Conservation (phyloP, 78 protist genomes). For the Dictyostelium capitatum region DNA sequence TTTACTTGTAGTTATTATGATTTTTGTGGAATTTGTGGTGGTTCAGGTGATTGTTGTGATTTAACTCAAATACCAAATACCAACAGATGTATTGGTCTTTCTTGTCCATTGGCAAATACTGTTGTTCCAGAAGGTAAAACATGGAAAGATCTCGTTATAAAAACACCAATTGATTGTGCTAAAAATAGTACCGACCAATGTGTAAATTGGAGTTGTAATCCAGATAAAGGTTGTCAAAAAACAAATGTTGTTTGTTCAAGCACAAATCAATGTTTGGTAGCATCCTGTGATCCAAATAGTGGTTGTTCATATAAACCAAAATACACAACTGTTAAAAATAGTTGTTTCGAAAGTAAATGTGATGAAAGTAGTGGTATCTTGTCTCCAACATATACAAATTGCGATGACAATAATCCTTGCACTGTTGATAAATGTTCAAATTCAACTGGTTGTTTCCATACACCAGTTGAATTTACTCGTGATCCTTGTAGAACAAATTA, state of each 20-base stretch:
- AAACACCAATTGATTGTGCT: no score
- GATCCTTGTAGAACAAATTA: background rate
- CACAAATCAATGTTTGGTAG: background rate
- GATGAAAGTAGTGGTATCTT: background rate
- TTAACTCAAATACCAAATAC: background rate
- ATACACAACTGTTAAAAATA: no score
- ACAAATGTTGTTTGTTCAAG: no score
- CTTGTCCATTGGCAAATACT: constrained; percentile 32
- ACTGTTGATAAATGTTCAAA: background rate
- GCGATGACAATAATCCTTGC: constrained; percentile 12
- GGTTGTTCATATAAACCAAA: constrained; percentile 6
- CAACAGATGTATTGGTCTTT: background rate
- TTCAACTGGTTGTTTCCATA: background rate
- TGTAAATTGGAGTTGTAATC: no score
- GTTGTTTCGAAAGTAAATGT: background rate
- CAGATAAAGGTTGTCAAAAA: no score
- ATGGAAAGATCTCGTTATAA: no score
- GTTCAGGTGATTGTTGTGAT: constrained; percentile 31
- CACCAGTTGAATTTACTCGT: background rate
- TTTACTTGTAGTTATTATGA: constrained; percentile 29
- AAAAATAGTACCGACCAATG: no score
- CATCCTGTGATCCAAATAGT: background rate
- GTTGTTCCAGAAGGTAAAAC: no score
- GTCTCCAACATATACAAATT: background rate
- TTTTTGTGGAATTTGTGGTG: constrained; percentile 61